Evolutionary conservation across 129 eudicot species (phyloP), one percentile per base, ranked within the genome.

Genomic region (Flaveria brownii): DNA sequence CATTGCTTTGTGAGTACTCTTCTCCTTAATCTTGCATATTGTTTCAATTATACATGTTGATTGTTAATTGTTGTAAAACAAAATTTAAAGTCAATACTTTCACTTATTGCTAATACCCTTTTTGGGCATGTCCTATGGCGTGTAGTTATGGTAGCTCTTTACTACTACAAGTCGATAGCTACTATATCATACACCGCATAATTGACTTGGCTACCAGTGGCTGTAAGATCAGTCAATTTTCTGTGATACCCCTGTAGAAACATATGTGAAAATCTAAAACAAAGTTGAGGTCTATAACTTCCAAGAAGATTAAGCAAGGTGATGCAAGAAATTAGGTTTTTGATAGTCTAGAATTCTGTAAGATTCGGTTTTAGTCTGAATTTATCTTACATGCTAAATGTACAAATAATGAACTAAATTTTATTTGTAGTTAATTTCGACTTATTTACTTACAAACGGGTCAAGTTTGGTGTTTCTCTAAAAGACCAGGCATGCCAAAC

Each of bases 1-100:
- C 9, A 77, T 94, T 81, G 93, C 98, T 11, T 33, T 88, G 98
- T 91, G 81, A 85, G 98, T 87, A 16, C 42, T 16, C 70, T 10
- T 28, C 74, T 4, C 67, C 55, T 12, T 77, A 43, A 69, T 69
- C 62, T 43, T 68, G 20, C 17, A n/a, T 17, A 36, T 3, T 36
- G 5, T 6, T 63, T 30, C 46, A 63, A 16, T 63, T 28, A 0
- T 30, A 15, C 23, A 6, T n/a, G 45, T 30, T 30, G 11, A 62
- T 6, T 62, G 17, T 28, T 28, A 2, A 11, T 47, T 43, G 36
- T 3, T 30, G 5, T 5, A 5, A 23, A 25, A 60, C n/a, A 60
- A 60, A 25, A 25, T 60, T 60, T 12, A 10, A 25, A 54, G 12
- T 36, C n/a, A 4, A 25, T 60, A 17, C 25, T 55, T 55, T 18